phyloP scores from a whole-genome alignment of 345 rosid genomes.

The Pseudoturritis turrita region DNA sequence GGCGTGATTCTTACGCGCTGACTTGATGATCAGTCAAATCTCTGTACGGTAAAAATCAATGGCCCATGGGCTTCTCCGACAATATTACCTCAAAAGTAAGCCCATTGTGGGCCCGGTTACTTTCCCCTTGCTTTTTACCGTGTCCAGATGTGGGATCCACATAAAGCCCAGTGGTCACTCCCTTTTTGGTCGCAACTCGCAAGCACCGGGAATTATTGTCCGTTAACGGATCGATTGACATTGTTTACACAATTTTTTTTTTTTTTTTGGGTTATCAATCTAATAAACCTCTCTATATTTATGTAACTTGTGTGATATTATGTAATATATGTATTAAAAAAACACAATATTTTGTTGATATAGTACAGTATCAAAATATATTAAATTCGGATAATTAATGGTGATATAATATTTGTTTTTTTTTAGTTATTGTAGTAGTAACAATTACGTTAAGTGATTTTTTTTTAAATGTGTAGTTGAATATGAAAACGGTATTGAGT shows the following conservation, averaged over 20 bases:
- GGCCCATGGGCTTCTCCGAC: constrained; percentile 51
- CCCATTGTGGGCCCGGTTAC: constrained; percentile 19
- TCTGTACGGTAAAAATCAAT: constrained; percentile 18
- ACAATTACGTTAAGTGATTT: too few relatives aligned
- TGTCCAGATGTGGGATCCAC: constrained; percentile 32
- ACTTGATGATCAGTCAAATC: constrained; percentile 28
- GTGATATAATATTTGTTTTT: too few relatives aligned
- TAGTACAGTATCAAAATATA: background rate
- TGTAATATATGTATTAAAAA: background rate
- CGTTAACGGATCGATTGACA: background rate
- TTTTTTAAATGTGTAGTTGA: too few relatives aligned
- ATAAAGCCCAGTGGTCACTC: constrained; percentile 7
- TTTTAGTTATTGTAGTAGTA: too few relatives aligned
- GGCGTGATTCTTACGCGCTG: constrained; percentile 62
- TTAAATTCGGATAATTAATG: background rate
- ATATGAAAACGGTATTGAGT: too few relatives aligned
- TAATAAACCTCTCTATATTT: background rate
- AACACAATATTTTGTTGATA: background rate
- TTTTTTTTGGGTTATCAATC: background rate
- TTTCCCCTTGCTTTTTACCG: constrained; percentile 14
- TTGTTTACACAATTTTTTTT: too few relatives aligned
- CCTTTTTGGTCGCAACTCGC: background rate
- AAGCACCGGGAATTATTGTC: background rate
- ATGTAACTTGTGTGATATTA: background rate
- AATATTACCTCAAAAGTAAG: constrained; percentile 31